Conservation (phyloP, 495 filamentous ascomycete species). For the Rostrohypoxylon terebratum region DNA sequence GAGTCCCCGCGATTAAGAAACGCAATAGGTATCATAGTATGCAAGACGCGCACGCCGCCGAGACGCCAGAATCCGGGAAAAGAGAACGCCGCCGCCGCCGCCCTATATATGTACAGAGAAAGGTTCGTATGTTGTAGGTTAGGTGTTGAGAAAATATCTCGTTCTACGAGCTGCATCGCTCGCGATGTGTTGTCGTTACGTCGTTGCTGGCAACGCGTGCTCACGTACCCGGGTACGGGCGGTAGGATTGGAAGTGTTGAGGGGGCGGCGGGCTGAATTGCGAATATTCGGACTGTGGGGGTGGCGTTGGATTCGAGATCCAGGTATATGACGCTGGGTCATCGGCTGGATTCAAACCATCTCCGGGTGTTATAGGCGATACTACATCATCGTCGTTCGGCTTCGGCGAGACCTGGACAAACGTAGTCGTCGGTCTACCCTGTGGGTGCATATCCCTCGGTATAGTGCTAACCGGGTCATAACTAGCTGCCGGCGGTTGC, state of each 20-base stretch:
- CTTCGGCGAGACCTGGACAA: constrained; percentile 29
- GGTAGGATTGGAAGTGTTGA: constrained; percentile 46
- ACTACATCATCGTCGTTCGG: constrained; percentile 46
- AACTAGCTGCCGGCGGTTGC: constrained; percentile 14
- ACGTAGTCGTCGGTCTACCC: constrained; percentile 33
- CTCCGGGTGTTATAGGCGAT: constrained; percentile 44
- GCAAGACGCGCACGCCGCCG: constrained; percentile 24
- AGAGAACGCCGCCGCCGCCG: constrained; percentile 11
- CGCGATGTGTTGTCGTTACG: neutral
- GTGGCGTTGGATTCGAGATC: constrained; percentile 48
- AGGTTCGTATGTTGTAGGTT: constrained; percentile 6
- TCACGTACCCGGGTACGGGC: constrained; percentile 46
- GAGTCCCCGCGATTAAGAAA: constrained; percentile 15
- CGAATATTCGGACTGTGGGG: constrained; percentile 47
- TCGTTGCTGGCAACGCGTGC: neutral
- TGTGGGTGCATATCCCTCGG: constrained; percentile 17
- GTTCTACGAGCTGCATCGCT: neutral
- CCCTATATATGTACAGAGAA: constrained; percentile 17
- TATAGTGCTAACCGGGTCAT: constrained; percentile 16
- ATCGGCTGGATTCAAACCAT: constrained; percentile 42
- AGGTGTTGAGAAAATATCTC: neutral
- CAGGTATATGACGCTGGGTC: constrained; percentile 46
- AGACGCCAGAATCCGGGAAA: constrained; percentile 31
- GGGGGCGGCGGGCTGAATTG: constrained; percentile 47
- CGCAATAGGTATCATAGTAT: constrained; percentile 45